Percentiles rank a stretch among this genome's conserved stretches.
Evolutionary conservation across 2,329 filamentous ascomycete genomes (phyloP).

Genomic region (Penicillium sp.): DNA sequence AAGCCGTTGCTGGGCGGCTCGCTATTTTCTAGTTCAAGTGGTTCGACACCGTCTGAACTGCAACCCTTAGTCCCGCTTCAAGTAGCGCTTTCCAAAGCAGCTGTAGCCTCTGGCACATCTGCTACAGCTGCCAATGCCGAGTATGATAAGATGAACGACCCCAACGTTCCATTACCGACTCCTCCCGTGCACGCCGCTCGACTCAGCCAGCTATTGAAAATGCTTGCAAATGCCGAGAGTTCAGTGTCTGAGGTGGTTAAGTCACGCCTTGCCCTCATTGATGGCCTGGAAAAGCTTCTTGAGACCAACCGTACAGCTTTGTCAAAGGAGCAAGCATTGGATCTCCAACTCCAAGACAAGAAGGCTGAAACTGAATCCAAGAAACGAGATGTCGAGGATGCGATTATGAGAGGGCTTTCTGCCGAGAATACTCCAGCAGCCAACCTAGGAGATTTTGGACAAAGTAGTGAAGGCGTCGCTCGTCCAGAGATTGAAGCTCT

Average conservation of each 20-base stretch:
- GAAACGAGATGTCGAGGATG: constrained; percentile 87
- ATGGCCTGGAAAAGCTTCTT: constrained; percentile 80
- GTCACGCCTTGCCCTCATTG: constrained; percentile 76
- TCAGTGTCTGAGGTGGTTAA: constrained; percentile 90
- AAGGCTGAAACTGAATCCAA: constrained; percentile 76
- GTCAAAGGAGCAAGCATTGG: constrained; percentile 69
- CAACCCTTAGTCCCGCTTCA: constrained; percentile 75
- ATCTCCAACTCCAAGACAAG: constrained; percentile 67
- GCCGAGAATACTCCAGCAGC: constrained; percentile 60
- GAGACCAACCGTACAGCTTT: constrained; percentile 73
- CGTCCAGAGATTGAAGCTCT: constrained; percentile 84
- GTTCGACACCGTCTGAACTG: constrained; percentile 75
- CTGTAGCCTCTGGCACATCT: constrained; percentile 68
- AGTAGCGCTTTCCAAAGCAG: constrained; percentile 73
- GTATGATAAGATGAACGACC: constrained; percentile 81
- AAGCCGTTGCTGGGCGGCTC: constrained; percentile 68
- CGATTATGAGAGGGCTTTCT: constrained; percentile 83
- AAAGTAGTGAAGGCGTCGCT: constrained; percentile 34
- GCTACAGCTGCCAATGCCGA: constrained; percentile 76
- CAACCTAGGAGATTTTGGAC: constrained; percentile 42
- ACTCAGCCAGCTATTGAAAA: constrained; percentile 86
- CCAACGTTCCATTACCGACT: constrained; percentile 70
- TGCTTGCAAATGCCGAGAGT: constrained; percentile 83
- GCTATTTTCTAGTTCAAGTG: constrained; percentile 66
- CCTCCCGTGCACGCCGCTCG: constrained; percentile 91